These are phyloP conservation scores for Dipteronia dyeriana DNA, from an alignment of 345 rosid species.

Conservation along the genomic window DNA sequence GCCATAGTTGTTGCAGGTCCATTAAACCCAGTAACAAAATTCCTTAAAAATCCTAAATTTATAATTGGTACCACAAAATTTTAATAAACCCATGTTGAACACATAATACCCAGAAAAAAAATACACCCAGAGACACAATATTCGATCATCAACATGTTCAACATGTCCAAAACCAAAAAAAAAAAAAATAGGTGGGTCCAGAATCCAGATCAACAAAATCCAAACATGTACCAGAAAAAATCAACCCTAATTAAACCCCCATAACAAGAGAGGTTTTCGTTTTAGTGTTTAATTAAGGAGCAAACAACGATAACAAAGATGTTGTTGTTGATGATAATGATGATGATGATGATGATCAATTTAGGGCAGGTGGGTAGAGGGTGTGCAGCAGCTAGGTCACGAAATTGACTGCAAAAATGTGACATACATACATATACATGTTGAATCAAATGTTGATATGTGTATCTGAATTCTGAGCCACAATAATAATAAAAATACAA, in stretches of 20 bases:
- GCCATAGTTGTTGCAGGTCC: background rate
- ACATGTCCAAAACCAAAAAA: conserved; percentile 12
- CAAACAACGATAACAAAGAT: background rate
- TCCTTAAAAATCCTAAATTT: background rate
- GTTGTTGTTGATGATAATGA: background rate
- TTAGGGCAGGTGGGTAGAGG: background rate
- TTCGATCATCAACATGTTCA: conserved; percentile 13
- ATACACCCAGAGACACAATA: background rate
- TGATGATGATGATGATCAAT: conserved; percentile 5
- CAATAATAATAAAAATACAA: background rate
- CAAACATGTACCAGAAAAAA: conserved; percentile 11
- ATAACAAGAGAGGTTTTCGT: background rate
- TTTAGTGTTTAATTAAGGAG: background rate
- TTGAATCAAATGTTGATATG: background rate
- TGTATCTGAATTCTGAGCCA: background rate
- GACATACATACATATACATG: conserved; percentile 7
- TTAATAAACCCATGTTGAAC: background rate
- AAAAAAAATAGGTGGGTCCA: conserved; percentile 19
- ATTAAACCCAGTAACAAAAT: conserved; percentile 6
- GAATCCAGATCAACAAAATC: conserved; percentile 12
- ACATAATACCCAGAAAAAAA: conserved; percentile 5
- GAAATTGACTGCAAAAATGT: conserved; percentile 20
- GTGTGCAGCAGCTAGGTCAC: conserved; percentile 8
- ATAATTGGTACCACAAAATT: background rate
- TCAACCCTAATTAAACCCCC: background rate